Evolutionary conservation across 208 protist species (phyloP).

Genomic region (Naegleria gruberi): DNA sequence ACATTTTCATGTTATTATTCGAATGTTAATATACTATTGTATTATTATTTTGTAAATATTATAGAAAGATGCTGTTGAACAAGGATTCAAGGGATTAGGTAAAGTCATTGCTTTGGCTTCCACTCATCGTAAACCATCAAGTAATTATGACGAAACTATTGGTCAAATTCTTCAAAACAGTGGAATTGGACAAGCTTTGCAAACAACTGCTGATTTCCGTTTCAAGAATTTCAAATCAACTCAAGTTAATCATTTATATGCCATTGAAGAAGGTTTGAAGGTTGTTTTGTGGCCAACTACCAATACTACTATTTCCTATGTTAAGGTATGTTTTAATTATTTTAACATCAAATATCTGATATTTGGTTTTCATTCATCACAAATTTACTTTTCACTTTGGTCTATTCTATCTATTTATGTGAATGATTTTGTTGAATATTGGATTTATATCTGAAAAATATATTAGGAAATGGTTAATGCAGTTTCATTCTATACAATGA

Average conservation of each 20-base stretch:
- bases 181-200: background rate
- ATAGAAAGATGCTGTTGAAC: background rate
- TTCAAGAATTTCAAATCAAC: background rate
- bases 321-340: too few relatives aligned
- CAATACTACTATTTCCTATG: background rate
- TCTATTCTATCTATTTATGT: too few relatives aligned
- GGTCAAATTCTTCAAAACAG: background rate
- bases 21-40: background rate
- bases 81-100: background rate
- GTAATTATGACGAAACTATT: background rate
- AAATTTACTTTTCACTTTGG: too few relatives aligned
- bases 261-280: constrained; percentile 8
- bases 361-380: too few relatives aligned
- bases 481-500: constrained; percentile 22
- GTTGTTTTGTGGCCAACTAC: background rate
- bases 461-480: background rate
- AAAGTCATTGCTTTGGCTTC: background rate
- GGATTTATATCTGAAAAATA: too few relatives aligned
- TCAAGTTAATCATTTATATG: constrained; percentile 4
- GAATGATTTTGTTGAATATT: too few relatives aligned
- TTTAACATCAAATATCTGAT: too few relatives aligned
- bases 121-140: background rate
- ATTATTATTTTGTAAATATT: background rate
- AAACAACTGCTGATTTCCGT: background rate
- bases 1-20: background rate